Percentiles rank a stretch among this genome's conserved stretches.
Evolutionary conservation across 2,329 filamentous ascomycete genomes (phyloP).

Genomic region (Pestalotiopsis sp.): DNA sequence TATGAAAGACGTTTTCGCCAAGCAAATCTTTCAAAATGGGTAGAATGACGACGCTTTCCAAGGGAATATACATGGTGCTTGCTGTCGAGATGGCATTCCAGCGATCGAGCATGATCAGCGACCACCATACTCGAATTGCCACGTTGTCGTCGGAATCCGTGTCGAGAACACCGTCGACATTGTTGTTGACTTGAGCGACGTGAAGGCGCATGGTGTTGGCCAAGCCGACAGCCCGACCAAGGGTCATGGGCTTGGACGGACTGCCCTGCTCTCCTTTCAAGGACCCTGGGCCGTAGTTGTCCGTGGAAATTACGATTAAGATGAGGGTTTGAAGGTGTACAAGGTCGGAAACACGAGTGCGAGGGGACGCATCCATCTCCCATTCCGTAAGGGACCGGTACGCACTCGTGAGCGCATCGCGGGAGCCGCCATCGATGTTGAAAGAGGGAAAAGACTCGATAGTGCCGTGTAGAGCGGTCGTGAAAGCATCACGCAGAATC

Average conservation of each 20-base stretch:
- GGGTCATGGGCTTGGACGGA: conserved; percentile 52
- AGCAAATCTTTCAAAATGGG: conserved; percentile 60
- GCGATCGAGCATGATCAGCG: conserved; percentile 68
- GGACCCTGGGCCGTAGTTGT: conserved; percentile 50
- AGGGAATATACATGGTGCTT: conserved; percentile 61
- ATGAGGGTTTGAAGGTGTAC: conserved; percentile 68
- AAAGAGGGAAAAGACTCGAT: conserved; percentile 51
- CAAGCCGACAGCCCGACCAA: conserved; percentile 66
- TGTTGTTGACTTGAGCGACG: conserved; percentile 34
- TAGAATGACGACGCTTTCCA: conserved; percentile 59
- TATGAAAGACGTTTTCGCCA: conserved; percentile 63
- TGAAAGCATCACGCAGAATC: conserved; percentile 62
- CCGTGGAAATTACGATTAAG: conserved; percentile 65
- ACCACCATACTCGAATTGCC: conserved; percentile 69
- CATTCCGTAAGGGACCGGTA: conserved; percentile 51
- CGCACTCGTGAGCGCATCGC: conserved; percentile 36
- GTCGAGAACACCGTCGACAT: conserved; percentile 46
- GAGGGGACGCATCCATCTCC: conserved; percentile 43
- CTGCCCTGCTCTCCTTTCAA: conserved; percentile 41
- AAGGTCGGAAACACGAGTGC: conserved; percentile 43
- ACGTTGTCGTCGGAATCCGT: conserved; percentile 63
- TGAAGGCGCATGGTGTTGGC: conserved; percentile 67
- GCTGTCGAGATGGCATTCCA: conserved; percentile 72
- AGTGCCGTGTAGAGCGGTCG: conserved; percentile 60
- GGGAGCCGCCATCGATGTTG: conserved; percentile 32